Percentiles rank a stretch among this genome's conserved stretches.
Evolutionary conservation across 140 eudicot genomes (phyloP).

Genomic region (Oenanthe javanica): DNA sequence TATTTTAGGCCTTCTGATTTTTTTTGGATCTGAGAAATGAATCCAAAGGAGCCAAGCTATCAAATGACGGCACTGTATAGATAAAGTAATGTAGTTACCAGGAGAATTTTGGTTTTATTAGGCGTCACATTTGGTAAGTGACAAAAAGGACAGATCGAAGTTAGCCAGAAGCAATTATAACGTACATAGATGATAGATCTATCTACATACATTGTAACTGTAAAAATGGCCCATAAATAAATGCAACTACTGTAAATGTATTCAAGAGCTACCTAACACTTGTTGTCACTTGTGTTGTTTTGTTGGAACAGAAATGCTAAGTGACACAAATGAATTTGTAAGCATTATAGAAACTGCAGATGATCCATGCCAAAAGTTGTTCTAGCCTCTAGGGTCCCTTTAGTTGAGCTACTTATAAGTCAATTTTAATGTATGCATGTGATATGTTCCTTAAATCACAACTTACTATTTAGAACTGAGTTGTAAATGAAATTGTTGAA

Average conservation of each 20-base stretch:
- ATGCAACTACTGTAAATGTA: not conserved
- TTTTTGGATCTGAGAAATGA: not conserved
- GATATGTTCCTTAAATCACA: not conserved
- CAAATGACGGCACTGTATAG: not conserved
- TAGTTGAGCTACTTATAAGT: not conserved
- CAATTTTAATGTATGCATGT: not conserved
- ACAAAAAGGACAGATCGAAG: not conserved
- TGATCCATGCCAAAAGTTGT: not conserved
- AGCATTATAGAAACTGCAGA: not conserved
- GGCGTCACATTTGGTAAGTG: not conserved
- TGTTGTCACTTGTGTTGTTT: not conserved
- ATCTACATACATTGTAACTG: not conserved
- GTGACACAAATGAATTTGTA: not conserved
- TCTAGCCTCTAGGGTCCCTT: not conserved
- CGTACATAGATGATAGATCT: conserved; percentile 1
- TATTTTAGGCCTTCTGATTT: no score
- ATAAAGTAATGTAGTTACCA: conserved; percentile 1
- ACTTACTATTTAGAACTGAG: not conserved
- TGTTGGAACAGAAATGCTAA: not conserved
- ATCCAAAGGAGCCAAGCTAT: not conserved
- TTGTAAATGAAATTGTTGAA: not conserved
- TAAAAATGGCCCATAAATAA: not conserved
- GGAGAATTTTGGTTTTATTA: not conserved
- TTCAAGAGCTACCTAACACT: not conserved
- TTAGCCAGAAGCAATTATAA: not conserved